phyloP scores from a whole-genome alignment of 2,329 filamentous ascomycete species.

The Aspergillus hiratsukae region DNA sequence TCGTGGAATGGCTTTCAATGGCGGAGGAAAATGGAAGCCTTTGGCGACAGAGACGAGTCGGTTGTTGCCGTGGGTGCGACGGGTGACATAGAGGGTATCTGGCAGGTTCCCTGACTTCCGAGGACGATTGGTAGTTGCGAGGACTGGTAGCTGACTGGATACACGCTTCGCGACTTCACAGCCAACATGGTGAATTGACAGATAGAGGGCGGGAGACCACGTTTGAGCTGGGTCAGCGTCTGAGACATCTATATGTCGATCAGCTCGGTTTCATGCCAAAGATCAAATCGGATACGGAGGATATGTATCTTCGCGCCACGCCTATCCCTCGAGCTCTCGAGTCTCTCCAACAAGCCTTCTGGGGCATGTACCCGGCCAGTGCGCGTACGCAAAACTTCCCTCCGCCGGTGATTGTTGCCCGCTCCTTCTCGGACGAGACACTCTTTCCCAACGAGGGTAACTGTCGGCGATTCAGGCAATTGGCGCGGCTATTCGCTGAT shows the following conservation, averaged over 20 bases:
- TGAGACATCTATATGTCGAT: constrained; percentile 70
- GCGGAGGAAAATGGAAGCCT: constrained; percentile 75
- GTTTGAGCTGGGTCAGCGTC: constrained; percentile 61
- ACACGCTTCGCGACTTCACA: constrained; percentile 14
- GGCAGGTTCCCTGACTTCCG: constrained; percentile 51
- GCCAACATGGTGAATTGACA: constrained; percentile 62
- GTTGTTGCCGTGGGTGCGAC: constrained; percentile 62
- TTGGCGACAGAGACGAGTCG: constrained; percentile 66
- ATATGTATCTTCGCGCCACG: constrained; percentile 69
- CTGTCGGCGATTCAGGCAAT: constrained; percentile 67
- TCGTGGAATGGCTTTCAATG: constrained; percentile 58
- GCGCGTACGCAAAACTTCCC: constrained; percentile 51
- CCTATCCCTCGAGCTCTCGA: constrained; percentile 72
- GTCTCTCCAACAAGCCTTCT: constrained; percentile 70
- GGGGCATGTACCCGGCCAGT: constrained; percentile 65
- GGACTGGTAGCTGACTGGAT: neutral
- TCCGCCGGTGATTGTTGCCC: constrained; percentile 61
- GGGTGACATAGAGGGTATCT: constrained; percentile 73
- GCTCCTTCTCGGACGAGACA: constrained; percentile 66
- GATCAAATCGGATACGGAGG: constrained; percentile 51
- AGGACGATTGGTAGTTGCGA: neutral
- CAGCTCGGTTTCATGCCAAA: constrained; percentile 67
- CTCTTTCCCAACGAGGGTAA: constrained; percentile 73
- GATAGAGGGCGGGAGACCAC: constrained; percentile 71
- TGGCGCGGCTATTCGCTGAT: constrained; percentile 67